A percentile compares a stretch with the other conserved stretches of the same genome.
phyloP scores from a whole-genome alignment of 495 filamentous ascomycete genomes.

The Jackrogersella multiformis region DNA sequence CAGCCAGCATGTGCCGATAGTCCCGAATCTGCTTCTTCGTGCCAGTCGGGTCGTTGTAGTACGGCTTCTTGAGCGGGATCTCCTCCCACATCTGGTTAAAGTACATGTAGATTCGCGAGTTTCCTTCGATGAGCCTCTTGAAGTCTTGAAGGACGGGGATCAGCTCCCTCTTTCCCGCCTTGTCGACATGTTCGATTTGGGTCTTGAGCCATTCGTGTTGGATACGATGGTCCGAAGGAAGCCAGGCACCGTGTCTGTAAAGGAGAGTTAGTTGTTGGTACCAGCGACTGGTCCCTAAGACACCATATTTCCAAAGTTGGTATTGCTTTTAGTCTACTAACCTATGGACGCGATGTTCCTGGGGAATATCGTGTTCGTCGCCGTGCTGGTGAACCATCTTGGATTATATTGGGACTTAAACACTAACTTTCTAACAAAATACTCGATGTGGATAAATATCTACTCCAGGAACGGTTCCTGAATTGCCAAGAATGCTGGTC shows the following conservation, averaged over 20 bases:
- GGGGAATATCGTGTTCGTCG: slow-evolving; percentile 55
- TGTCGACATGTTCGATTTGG: slow-evolving; percentile 57
- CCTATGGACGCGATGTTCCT: slow-evolving; percentile 51
- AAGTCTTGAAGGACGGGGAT: slow-evolving; percentile 59
- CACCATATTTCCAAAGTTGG: background rate
- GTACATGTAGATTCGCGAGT: slow-evolving; percentile 60
- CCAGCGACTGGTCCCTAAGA: background rate
- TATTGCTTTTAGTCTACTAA: slow-evolving; percentile 29
- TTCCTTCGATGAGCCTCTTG: slow-evolving; percentile 58
- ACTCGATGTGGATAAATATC: slow-evolving; percentile 9
- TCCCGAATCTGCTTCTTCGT: slow-evolving; percentile 66
- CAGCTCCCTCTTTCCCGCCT: slow-evolving; percentile 52
- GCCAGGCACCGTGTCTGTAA: slow-evolving; percentile 60
- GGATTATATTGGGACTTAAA: slow-evolving; percentile 14
- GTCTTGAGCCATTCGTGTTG: slow-evolving; percentile 60
- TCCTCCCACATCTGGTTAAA: slow-evolving; percentile 72
- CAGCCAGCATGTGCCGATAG: slow-evolving; percentile 69
- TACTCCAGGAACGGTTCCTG: slow-evolving; percentile 24
- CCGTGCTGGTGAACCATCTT: slow-evolving; percentile 58
- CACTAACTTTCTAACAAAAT: slow-evolving; percentile 13
- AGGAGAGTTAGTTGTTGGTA: slow-evolving; percentile 13
- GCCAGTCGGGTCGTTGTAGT: slow-evolving; percentile 68
- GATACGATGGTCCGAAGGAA: slow-evolving; percentile 62
- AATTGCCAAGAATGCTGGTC: slow-evolving; percentile 32
- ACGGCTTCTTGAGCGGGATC: slow-evolving; percentile 66